These are phyloP conservation scores for Citrus reticulata DNA, from an alignment of 345 rosid species.

Conservation along the genomic window DNA sequence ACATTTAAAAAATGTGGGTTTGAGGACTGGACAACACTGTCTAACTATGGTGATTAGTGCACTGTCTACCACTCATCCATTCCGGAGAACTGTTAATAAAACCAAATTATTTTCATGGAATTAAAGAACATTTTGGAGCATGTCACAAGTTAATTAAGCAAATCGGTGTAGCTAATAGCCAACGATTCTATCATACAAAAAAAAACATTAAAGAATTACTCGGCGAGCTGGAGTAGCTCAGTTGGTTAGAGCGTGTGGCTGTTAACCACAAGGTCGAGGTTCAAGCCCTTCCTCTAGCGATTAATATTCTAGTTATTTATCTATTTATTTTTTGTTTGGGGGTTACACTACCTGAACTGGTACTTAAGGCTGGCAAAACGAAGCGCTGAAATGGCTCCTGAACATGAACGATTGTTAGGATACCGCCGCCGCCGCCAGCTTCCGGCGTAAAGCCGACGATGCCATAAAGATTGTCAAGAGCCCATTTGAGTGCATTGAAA, in stretches of 20 bases:
- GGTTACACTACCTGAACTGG: conserved; percentile 39
- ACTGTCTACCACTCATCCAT: no score
- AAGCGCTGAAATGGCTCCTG: conserved; percentile 46
- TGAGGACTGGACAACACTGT: no score
- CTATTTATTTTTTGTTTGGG: no score
- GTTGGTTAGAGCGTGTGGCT: conserved; percentile 51
- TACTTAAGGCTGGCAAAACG: no score
- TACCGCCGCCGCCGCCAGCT: conserved; percentile 23
- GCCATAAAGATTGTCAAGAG: conserved; percentile 36
- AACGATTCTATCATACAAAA: rapidly evolving
- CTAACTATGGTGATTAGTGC: no score
- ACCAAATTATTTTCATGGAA: no score
- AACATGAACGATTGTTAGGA: conserved; percentile 52
- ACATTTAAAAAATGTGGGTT: no score
- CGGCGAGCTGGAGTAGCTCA: background rate
- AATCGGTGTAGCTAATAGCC: no score
- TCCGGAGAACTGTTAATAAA: no score
- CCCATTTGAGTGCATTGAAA: conserved; percentile 62
- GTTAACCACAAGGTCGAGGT: conserved; percentile 56
- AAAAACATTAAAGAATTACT: rapidly evolving
- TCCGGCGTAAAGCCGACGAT: conserved; percentile 17
- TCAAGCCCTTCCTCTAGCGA: conserved; percentile 37
- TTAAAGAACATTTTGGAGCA: no score
- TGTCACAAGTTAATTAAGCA: no score
- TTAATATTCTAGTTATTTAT: no score